Evolutionary conservation across 805 yeast genomes (phyloP), one percentile per base, ranked within the genome.

Genomic region (Lipomyces lipofer): DNA sequence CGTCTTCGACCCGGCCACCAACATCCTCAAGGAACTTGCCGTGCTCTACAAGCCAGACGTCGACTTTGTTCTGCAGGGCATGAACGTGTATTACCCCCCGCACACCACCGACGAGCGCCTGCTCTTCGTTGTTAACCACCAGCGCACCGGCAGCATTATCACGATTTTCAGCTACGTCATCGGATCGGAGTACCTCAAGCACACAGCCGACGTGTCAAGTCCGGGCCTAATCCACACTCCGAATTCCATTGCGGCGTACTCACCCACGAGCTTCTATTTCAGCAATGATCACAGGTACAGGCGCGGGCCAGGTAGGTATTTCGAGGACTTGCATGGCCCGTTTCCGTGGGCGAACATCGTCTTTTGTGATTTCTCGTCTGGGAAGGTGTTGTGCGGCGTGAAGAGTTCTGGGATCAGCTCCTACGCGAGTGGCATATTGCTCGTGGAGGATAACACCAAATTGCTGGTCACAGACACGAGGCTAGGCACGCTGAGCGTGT

Each of bases 211-310:
- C 30, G 27, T 52, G n/a, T 17, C 32, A 17, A 12, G 38, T 2
- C 56, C 51, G 7, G 17, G 21, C 13, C n/a, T n/a, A n/a, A 47
- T 52, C 17, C n/a, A 22, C 29, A 52, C 56, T 13, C 51, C 56
- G 15, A 47, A 47, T 27, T 25, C 51, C 9, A 29, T 52, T 22
- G 49, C 39, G 22, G 51, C 56, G n/a, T 15, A 13, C 25, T 52
- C 56, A 8, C 45, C 49, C 12, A 52, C 56, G 12, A 42, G 48
- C 1, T 52, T 52, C 29, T 47, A 46, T 33, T n/a, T 47, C 45
- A 40, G 51, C 38, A 52, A 52, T 33, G 56, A 52, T 43, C 56
- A 52, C 44, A 25, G 17, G n/a, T 52, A 25, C 47, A 44, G 51
- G 33, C 32, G 17, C 10, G 56, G 56, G 9, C 3, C 13, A 7